Evolutionary conservation across 148 eudicot genomes (phyloP).

Genomic region (Rheum nobile): DNA sequence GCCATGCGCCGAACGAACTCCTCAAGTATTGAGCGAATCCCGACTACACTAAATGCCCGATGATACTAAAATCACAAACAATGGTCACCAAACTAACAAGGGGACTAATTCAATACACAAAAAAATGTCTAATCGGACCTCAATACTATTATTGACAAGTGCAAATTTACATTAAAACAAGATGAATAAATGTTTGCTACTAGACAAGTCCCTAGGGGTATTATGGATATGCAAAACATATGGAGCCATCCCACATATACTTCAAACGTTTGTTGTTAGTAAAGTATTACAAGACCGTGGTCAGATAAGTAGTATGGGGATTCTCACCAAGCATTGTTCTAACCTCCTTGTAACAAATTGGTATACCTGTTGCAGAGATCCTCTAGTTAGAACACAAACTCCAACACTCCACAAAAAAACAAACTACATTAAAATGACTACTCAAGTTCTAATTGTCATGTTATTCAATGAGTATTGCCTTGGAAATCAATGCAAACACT

Average conservation of each 20-base stretch:
- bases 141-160: background rate
- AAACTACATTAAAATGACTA: no score
- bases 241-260: background rate
- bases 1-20: no score
- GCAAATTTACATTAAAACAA: background rate
- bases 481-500: no score
- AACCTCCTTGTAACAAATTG: conserved; percentile 90
- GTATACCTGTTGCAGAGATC: conserved; percentile 46
- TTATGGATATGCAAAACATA: background rate
- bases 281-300: background rate
- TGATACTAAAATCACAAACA: no score
- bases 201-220: background rate
- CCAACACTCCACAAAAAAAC: no score
- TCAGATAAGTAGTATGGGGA: background rate
- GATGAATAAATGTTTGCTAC: no score
- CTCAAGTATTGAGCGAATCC: no score
- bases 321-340: conserved; percentile 83
- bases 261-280: background rate
- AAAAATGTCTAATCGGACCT: background rate
- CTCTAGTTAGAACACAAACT: conserved; percentile 5
- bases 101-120: background rate
- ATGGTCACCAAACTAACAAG: background rate
- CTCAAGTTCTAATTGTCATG: no score
- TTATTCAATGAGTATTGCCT: no score
- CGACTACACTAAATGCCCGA: no score